These are phyloP conservation scores for Solanum habrochaites DNA, from an alignment of 257 asterid genomes.

Conservation along the genomic window DNA sequence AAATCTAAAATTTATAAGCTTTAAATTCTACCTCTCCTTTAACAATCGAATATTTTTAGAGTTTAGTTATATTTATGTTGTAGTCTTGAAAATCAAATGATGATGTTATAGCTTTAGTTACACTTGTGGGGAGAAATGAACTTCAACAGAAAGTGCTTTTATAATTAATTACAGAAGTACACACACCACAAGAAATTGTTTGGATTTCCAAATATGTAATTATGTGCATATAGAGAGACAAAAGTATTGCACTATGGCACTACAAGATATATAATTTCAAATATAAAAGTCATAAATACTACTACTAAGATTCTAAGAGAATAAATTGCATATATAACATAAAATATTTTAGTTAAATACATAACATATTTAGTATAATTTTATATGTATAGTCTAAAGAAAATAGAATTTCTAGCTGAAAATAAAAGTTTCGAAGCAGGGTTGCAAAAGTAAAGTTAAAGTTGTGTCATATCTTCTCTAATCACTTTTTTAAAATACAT, in stretches of 20 bases:
- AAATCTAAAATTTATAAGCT: too few species aligned
- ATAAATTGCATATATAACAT: background rate
- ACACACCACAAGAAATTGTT: background rate
- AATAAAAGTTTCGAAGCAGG: too few species aligned
- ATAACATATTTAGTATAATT: too few species aligned
- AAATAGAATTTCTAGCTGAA: too few species aligned
- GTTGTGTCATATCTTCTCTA: too few species aligned
- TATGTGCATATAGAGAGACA: too few species aligned
- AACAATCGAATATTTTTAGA: too few species aligned
- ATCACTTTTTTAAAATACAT: background rate
- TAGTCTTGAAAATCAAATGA: too few species aligned
- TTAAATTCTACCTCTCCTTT: too few species aligned
- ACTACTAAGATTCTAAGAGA: background rate
- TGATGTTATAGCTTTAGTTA: background rate
- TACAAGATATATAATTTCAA: background rate
- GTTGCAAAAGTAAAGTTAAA: too few species aligned
- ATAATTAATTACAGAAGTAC: background rate
- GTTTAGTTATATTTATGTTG: too few species aligned
- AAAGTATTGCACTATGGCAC: too few species aligned
- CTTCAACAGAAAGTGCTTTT: background rate
- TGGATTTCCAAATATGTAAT: background rate
- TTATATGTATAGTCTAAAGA: accelerated
- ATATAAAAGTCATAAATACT: background rate
- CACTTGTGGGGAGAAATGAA: background rate
- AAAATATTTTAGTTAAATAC: background rate